These are phyloP conservation scores for Mycena kentingensis DNA, from an alignment of 768 basidiomycete species.

Conservation along the genomic window DNA sequence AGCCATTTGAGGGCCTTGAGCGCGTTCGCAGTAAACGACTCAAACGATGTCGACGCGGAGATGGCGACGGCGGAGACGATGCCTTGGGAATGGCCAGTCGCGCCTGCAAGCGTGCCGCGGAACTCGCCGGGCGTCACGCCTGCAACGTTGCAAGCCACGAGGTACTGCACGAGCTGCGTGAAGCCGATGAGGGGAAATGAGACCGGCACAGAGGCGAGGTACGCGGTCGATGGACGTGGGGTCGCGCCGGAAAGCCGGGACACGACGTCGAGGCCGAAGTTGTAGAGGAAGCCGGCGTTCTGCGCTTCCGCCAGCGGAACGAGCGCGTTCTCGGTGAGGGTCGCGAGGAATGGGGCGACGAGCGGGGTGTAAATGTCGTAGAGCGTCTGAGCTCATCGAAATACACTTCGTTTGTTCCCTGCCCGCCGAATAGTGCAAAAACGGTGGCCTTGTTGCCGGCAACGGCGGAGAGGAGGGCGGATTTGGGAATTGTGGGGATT, in stretches of 20 bases:
- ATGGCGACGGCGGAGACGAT: constrained; percentile 90
- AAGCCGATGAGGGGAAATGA: constrained; percentile 96
- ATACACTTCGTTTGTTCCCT: constrained; percentile 98
- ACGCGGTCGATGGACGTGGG: constrained; percentile 76
- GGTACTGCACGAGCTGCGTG: constrained; percentile 92
- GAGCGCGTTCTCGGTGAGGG: constrained; percentile 69
- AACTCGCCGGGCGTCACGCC: constrained; percentile 80
- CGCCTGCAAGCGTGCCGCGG: constrained; percentile 71
- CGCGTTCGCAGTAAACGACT: constrained; percentile 73
- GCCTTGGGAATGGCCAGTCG: constrained; percentile 97
- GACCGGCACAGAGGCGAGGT: constrained; percentile 90
- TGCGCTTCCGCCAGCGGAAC: constrained; percentile 66
- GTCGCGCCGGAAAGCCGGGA: constrained; percentile 79
- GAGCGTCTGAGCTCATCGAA: constrained; percentile 93
- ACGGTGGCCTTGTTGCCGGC: constrained; percentile 66
- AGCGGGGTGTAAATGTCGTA: constrained; percentile 92
- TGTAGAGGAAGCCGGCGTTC: constrained; percentile 65
- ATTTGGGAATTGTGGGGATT: constrained; percentile 61
- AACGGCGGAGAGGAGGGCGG: constrained; percentile 70
- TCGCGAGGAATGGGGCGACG: constrained; percentile 68
- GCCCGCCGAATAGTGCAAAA: constrained; percentile 95
- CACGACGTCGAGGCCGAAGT: constrained; percentile 76
- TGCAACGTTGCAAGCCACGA: constrained; percentile 74
- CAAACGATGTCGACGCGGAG: constrained; percentile 76
- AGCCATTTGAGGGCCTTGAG: constrained; percentile 88